Evolutionary conservation across 805 yeast species (phyloP).

Genomic region (Torulaspora maleeae): DNA sequence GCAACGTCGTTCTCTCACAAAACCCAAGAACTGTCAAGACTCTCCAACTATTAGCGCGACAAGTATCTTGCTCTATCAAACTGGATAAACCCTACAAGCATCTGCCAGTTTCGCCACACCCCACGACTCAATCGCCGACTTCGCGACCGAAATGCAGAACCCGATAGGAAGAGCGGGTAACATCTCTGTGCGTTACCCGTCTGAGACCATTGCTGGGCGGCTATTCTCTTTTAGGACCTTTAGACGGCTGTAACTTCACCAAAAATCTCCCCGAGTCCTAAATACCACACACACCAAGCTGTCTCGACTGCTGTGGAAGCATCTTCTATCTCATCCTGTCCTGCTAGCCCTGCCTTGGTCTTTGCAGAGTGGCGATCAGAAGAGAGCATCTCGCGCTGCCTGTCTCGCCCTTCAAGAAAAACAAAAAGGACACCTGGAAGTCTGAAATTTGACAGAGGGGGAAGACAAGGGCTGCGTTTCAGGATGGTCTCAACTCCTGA

Average conservation of each 20-base stretch:
- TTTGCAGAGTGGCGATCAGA: no score
- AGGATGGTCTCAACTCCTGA: conserved; percentile 60
- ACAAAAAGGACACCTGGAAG: background rate
- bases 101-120: background rate
- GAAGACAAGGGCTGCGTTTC: background rate
- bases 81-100: background rate
- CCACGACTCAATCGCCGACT: conserved; percentile 1
- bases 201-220: no score
- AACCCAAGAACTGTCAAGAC: no score
- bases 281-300: no score
- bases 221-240: no score
- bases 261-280: no score
- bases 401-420: background rate
- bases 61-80: background rate
- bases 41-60: background rate
- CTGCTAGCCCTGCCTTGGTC: no score
- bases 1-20: background rate
- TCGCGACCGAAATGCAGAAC: background rate
- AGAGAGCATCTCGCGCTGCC: no score
- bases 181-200: no score
- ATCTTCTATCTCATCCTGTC: no score
- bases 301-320: no score
- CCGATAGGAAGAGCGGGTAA: background rate
- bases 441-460: background rate
- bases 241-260: no score